A percentile compares a stretch with the other conserved stretches of the same genome.
Evolutionary conservation across 805 yeast genomes (phyloP).

Genomic region (Myxozyma mucilagina): DNA sequence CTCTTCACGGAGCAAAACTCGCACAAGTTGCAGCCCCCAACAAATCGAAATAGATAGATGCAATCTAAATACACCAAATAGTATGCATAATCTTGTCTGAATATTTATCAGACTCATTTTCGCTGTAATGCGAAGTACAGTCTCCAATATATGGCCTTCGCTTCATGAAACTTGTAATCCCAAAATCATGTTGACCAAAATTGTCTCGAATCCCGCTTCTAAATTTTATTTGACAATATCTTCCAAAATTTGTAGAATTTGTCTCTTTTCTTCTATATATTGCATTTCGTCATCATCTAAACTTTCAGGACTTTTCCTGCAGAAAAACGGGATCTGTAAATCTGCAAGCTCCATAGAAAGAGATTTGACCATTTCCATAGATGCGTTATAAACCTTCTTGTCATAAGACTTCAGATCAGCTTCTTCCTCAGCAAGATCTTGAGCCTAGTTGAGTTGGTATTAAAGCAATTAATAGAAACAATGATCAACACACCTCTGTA

Average conservation of each 20-base stretch:
- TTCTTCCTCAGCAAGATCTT: constrained; percentile 9
- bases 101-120: too few species aligned
- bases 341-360: constrained; percentile 18
- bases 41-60: too few species aligned
- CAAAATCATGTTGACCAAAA: background rate
- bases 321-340: constrained; percentile 23
- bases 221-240: background rate
- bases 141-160: background rate
- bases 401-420: constrained; percentile 19
- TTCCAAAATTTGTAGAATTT: constrained; percentile 4
- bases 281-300: background rate
- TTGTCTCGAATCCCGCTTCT: too few species aligned
- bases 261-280: background rate
- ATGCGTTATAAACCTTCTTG: constrained; percentile 22
- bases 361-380: constrained; percentile 16
- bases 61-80: too few species aligned
- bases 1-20: background rate
- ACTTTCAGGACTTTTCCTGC: background rate
- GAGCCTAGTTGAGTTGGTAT: background rate
- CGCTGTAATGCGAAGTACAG: too few species aligned
- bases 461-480: background rate
- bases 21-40: background rate
- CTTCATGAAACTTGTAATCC: background rate
- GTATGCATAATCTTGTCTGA: too few species aligned
- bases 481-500: constrained; percentile 9